Conservation (phyloP, 2,329 filamentous ascomycete genomes). For the Ampelomyces quisqualis region DNA sequence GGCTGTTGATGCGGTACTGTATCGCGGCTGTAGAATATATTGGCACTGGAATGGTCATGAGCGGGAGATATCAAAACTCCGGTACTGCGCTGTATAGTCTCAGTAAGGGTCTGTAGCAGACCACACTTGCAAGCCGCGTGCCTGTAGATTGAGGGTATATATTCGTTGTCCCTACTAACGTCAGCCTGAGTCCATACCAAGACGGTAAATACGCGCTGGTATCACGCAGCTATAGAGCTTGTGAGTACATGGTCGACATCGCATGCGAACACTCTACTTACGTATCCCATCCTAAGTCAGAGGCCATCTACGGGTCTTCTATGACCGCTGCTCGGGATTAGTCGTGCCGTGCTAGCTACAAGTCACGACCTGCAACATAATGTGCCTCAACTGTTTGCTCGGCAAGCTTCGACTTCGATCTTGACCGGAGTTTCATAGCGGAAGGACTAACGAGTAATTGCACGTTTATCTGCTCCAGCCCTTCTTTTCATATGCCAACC, state of each 20-base stretch:
- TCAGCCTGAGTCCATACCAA: neutral
- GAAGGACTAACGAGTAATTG: no score
- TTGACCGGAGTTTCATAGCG: no score
- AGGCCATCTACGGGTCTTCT: neutral
- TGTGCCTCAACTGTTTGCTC: no score
- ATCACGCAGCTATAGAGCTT: neutral
- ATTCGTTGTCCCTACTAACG: conserved; percentile 33
- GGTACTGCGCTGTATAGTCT: no score
- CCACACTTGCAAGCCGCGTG: conserved; percentile 8
- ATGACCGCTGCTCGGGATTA: neutral
- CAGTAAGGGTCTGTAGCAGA: no score
- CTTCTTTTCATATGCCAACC: no score
- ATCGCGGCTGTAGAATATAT: conserved; percentile 49
- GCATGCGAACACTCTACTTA: neutral
- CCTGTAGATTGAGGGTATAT: conserved; percentile 40
- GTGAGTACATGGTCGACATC: neutral
- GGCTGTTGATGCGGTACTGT: conserved; percentile 36
- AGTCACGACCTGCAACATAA: no score
- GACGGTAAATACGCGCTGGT: neutral
- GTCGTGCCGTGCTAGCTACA: neutral
- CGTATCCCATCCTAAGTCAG: conserved; percentile 3
- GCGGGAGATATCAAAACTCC: no score
- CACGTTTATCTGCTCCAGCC: no score
- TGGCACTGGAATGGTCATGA: conserved; percentile 38
- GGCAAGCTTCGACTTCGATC: no score